Base-by-base conservation (phyloP, 2,329 filamentous ascomycete species). In the Alternaria sp. region DNA sequence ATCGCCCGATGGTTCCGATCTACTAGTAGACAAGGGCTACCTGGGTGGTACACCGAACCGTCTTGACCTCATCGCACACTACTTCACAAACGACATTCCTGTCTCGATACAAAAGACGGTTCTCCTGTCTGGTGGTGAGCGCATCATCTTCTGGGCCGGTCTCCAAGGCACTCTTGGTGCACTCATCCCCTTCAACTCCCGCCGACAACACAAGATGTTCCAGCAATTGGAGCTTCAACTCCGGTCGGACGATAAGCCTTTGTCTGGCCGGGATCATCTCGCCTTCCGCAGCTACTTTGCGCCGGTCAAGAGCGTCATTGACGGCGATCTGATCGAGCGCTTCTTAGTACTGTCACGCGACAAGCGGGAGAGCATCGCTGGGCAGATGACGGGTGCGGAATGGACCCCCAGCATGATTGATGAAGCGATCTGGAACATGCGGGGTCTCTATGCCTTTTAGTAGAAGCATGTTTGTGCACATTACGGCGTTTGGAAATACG, bases 131-230 rank as follows among this genome's bases (percentile, higher is more conserved):
- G 96, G 96, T 72, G 96, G 96, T 5, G 91, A 95, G 69, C 93
- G 97, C 67, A 89, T 98, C 44, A 83, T 99, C 2, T 86, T 99
- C 56, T 99, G 96, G 96, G 92, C 91, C 68, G 96, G 96, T 19
- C 85, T 99, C 17, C 95, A 97, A 81, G 96, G 96, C 52, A 98
- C 96, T 0, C 88, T 99, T 43, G 96, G 95, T 52, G 93, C 97
- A 57, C 86, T 99, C 51, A 91, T 99, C 50, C 96, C 96, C 0
- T 98, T 99, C 77, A 85, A 93, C 50, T 91, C 90, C 66, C 91
- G 96, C 40, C 94, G 98, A 76, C 95, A 98, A 73, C 92, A 96
- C 53, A 96, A 98, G 79, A 98, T 99, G 82, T 99, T 99, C 87
- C 94, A 97, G 79, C 93, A 89, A 65, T 85, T 99, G 23, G 96